phyloP scores from a whole-genome alignment of 257 asterid genomes.

The Ehretia macrophylla region DNA sequence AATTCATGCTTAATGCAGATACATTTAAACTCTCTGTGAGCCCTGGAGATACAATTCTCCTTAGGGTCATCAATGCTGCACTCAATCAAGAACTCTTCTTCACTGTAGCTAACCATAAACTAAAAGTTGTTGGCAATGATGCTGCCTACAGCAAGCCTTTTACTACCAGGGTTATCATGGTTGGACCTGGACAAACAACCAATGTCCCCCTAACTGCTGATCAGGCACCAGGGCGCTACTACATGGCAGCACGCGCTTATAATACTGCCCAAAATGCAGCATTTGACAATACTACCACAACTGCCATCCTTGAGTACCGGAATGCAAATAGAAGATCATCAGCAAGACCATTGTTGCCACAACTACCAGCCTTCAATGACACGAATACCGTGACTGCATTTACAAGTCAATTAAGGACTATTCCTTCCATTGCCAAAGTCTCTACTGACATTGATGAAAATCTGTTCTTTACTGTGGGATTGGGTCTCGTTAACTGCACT shows the following conservation, averaged over 20 bases:
- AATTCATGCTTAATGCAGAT: conserved; percentile 16
- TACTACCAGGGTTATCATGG: conserved; percentile 42
- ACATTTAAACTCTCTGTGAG: conserved; percentile 38
- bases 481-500: conserved; percentile 51
- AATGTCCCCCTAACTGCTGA: conserved; percentile 57
- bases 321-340: conserved; percentile 1
- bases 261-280: conserved; percentile 50
- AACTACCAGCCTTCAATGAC: conserved; percentile 51
- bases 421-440: conserved; percentile 26
- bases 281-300: conserved; percentile 63
- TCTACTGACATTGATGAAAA: conserved; percentile 43
- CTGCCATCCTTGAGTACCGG: conserved; percentile 52
- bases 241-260: conserved; percentile 58
- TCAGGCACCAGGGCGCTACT: conserved; percentile 47
- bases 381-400: conserved; percentile 43
- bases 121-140: conserved; percentile 57
- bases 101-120: conserved; percentile 51
- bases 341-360: conserved; percentile 43
- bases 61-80: conserved; percentile 65
- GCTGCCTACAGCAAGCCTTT: conserved; percentile 56
- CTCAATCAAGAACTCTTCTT: conserved; percentile 69
- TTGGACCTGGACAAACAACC: conserved; percentile 71
- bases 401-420: conserved; percentile 41
- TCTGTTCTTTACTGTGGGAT: conserved; percentile 55
- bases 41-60: conserved; percentile 48